Evolutionary conservation across 2,329 filamentous ascomycete species (phyloP).

Genomic region (Orbilia javanica): DNA sequence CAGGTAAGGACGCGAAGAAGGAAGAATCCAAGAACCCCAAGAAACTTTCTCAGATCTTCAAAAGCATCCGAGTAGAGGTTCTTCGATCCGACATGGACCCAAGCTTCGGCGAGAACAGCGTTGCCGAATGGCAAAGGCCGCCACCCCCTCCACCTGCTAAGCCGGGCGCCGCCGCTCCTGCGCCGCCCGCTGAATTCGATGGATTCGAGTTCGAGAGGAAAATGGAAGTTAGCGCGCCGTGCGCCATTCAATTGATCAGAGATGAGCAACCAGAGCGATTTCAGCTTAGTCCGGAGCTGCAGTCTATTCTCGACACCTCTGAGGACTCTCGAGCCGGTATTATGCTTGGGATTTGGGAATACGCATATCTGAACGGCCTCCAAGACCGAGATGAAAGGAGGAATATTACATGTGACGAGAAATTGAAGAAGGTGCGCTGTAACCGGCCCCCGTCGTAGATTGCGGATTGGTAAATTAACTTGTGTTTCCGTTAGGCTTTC

Average conservation of each 20-base stretch:
- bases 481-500: constrained; percentile 73
- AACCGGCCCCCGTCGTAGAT: neutral
- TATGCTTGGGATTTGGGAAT: constrained; percentile 94
- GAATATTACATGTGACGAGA: constrained; percentile 88
- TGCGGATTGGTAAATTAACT: neutral
- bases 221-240: constrained; percentile 91
- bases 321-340: constrained; percentile 90
- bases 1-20: constrained; percentile 65
- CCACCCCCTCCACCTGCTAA: constrained; percentile 69
- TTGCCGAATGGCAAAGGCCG: constrained; percentile 89
- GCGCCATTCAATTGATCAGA: constrained; percentile 85
- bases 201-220: constrained; percentile 90
- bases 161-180: constrained; percentile 70
- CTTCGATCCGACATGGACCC: constrained; percentile 73
- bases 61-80: constrained; percentile 77
- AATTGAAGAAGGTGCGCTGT: constrained; percentile 77
- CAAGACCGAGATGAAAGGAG: constrained; percentile 96
- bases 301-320: constrained; percentile 85
- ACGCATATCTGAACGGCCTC: constrained; percentile 84
- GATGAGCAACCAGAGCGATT: constrained; percentile 90
- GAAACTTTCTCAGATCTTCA: constrained; percentile 84
- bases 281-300: constrained; percentile 80
- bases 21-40: constrained; percentile 69
- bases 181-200: constrained; percentile 79
- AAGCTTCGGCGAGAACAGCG: constrained; percentile 71